Percentiles rank a stretch among this genome's conserved stretches.
These are phyloP conservation scores for Polychaeton citri DNA, from an alignment of 2,329 filamentous ascomycete genomes.

Conservation along the genomic window DNA sequence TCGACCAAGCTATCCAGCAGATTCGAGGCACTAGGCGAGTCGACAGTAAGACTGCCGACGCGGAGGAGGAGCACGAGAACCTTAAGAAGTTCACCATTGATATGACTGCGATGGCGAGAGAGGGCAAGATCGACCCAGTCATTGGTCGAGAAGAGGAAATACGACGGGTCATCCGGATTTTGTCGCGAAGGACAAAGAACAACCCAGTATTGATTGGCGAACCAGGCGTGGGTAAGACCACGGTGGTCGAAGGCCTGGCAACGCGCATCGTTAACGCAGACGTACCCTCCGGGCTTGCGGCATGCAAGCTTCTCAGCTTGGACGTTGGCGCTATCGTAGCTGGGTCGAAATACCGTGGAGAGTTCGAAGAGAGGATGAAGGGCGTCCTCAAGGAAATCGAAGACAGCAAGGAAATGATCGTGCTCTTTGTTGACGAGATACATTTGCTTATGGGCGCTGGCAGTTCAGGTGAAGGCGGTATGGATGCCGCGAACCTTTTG, in stretches of 20 bases:
- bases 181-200: slow-evolving; percentile 92
- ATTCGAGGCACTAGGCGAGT: slow-evolving; percentile 89
- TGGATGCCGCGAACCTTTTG: slow-evolving; percentile 94
- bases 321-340: slow-evolving; percentile 92
- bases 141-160: slow-evolving; percentile 97
- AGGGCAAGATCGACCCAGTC: slow-evolving; percentile 95
- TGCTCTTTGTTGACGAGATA: slow-evolving; percentile 97
- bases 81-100: slow-evolving; percentile 97
- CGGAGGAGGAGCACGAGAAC: slow-evolving; percentile 86
- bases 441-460: slow-evolving; percentile 97
- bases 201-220: slow-evolving; percentile 97
- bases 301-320: slow-evolving; percentile 85
- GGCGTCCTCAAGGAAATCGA: slow-evolving; percentile 94
- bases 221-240: slow-evolving; percentile 96
- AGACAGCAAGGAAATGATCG: slow-evolving; percentile 88
- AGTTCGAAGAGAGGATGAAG: slow-evolving; percentile 99
- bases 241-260: slow-evolving; percentile 89
- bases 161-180: slow-evolving; percentile 75
- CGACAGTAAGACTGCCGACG: slow-evolving; percentile 90
- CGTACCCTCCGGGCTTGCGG: slow-evolving; percentile 86
- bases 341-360: slow-evolving; percentile 94
- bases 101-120: slow-evolving; percentile 90
- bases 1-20: slow-evolving; percentile 79
- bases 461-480: slow-evolving; percentile 85
- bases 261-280: slow-evolving; percentile 93